A percentile compares a stretch with the other conserved stretches of the same genome.
phyloP scores from a whole-genome alignment of 2,329 filamentous ascomycete genomes.

The Dactylonectria estremocensis region DNA sequence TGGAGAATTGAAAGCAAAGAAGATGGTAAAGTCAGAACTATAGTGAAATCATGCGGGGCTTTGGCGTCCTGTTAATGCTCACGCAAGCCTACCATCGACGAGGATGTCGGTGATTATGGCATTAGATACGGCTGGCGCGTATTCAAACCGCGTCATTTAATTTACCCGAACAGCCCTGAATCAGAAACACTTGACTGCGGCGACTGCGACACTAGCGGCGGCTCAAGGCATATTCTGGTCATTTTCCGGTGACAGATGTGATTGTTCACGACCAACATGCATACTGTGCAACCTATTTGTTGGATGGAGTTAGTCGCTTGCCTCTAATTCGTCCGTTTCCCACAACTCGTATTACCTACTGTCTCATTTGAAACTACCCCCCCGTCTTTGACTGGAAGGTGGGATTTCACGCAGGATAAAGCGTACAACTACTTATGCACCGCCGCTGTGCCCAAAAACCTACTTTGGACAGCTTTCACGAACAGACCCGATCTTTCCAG shows the following conservation, averaged over 20 bases:
- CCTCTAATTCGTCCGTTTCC: no score
- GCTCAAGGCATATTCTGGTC: neutral
- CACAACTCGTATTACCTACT: no score
- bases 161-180: no score
- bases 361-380: no score
- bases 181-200: no score
- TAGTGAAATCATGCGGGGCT: neutral
- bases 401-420: no score
- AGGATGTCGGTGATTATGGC: neutral
- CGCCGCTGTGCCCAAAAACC: neutral
- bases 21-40: no score
- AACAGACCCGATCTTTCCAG: neutral
- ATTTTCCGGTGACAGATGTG: neutral
- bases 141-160: no score
- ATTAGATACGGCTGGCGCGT: no score
- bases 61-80: neutral
- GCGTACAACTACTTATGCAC: neutral
- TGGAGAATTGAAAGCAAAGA: neutral
- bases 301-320: no score
- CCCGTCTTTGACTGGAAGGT: no score
- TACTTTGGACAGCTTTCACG: neutral
- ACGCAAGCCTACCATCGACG: neutral
- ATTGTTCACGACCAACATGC: conserved; percentile 14
- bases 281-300: neutral
- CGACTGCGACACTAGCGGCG: no score